Percentiles rank a stretch among this genome's conserved stretches.
Evolutionary conservation across 441 rosid species (phyloP).

Genomic region (Theobroma grandiflorum): DNA sequence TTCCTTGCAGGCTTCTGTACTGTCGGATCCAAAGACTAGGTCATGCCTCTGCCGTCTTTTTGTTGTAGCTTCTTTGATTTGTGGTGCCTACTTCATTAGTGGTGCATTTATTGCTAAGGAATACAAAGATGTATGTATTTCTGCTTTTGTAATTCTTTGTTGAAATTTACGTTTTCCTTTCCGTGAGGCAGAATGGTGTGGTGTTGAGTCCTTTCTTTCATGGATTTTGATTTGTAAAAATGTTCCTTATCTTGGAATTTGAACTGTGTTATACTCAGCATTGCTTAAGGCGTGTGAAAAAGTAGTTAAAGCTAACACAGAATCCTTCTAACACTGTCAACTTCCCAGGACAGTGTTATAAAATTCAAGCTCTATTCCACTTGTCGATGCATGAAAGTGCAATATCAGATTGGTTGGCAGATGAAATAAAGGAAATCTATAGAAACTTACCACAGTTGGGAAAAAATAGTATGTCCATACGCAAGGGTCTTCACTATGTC

Average conservation of each 20-base stretch:
- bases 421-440: not conserved
- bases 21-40: conserved; percentile 55
- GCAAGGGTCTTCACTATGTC: not conserved
- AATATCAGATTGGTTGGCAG: not conserved
- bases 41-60: conserved; percentile 66
- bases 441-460: not conserved
- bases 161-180: not conserved
- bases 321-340: not conserved
- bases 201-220: not conserved
- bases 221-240: not conserved
- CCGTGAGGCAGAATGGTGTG: not conserved
- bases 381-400: conserved; percentile 8
- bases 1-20: conserved; percentile 46
- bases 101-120: conserved; percentile 51
- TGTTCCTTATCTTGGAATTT: not conserved
- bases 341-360: not conserved
- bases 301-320: not conserved
- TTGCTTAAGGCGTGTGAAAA: not conserved
- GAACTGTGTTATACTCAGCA: not conserved
- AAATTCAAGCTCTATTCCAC: not conserved
- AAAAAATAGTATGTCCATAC: not conserved
- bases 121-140: conserved; percentile 62
- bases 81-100: conserved; percentile 67
- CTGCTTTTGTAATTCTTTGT: conserved; percentile 19
- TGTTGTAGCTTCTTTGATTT: conserved; percentile 53